Conservation (phyloP, 345 rosid species). For the Ricinus communis region DNA sequence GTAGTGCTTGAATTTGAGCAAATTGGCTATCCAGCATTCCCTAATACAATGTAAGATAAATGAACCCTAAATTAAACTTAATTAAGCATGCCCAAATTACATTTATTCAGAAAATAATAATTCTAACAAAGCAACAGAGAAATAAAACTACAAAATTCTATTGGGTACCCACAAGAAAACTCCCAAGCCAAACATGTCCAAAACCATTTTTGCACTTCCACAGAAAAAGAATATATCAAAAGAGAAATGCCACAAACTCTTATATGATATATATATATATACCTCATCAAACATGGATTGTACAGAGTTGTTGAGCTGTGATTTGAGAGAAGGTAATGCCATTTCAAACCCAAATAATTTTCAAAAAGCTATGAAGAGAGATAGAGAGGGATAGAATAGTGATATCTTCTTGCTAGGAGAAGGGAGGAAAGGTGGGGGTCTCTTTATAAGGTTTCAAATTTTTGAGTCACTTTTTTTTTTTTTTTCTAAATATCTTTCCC, state of each 20-base stretch:
- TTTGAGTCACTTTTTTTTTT: not conserved
- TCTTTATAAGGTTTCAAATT: not conserved
- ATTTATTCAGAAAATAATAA: no score
- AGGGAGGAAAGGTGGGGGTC: not conserved
- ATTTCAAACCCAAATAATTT: not conserved
- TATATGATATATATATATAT: not conserved
- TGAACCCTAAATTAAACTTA: not conserved
- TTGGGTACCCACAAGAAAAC: no score
- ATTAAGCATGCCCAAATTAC: no score
- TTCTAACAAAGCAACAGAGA: no score
- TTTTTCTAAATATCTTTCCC: no score
- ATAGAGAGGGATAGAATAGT: not conserved
- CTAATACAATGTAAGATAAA: conserved; percentile 4
- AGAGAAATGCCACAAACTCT: no score
- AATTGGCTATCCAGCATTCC: conserved; percentile 34
- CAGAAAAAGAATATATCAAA: no score
- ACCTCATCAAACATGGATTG: conserved; percentile 30
- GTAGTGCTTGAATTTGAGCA: conserved; percentile 32
- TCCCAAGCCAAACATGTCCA: no score
- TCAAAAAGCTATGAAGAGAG: no score
- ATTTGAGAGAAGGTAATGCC: conserved; percentile 22
- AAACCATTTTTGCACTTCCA: no score
- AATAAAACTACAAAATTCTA: no score
- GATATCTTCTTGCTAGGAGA: not conserved
- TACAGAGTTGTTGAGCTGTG: conserved; percentile 19